Evolutionary conservation across 148 eudicot genomes (phyloP).

Genomic region (Camellia japonica): DNA sequence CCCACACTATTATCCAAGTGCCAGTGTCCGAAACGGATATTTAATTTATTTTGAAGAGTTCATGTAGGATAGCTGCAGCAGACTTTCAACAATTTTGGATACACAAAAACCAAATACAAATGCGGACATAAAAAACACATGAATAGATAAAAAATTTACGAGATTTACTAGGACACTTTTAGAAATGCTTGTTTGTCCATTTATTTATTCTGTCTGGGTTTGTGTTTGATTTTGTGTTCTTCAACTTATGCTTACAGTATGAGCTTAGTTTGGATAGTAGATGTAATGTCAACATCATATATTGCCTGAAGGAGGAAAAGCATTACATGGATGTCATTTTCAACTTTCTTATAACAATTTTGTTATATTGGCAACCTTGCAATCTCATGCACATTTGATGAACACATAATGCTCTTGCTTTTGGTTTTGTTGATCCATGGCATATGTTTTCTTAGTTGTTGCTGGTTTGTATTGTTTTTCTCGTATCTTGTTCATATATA

Average conservation of each 20-base stretch:
- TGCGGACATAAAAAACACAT: too few relatives aligned
- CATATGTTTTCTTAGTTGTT: background rate
- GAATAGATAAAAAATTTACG: too few relatives aligned
- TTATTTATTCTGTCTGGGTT: too few relatives aligned
- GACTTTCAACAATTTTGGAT: too few relatives aligned
- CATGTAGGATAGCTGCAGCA: too few relatives aligned
- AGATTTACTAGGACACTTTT: too few relatives aligned
- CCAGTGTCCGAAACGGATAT: too few relatives aligned
- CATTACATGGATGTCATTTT: constrained; percentile 29
- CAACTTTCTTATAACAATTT: constrained; percentile 15
- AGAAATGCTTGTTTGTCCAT: too few relatives aligned
- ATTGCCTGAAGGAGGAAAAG: constrained; percentile 23
- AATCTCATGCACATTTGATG: constrained; percentile 27
- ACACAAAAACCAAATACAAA: too few relatives aligned
- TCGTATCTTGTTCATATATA: background rate
- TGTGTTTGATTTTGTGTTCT: background rate
- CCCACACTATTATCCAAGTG: too few relatives aligned
- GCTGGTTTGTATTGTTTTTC: background rate
- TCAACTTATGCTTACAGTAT: constrained; percentile 12
- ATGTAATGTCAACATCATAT: constrained; percentile 44
- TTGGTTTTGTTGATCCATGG: background rate
- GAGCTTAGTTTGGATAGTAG: constrained; percentile 32
- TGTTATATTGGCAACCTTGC: constrained; percentile 21
- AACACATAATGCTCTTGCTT: constrained; percentile 11
- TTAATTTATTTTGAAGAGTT: too few relatives aligned